Evolutionary conservation across 2,329 filamentous ascomycete species (phyloP).

Genomic region (Penicillium italicum): DNA sequence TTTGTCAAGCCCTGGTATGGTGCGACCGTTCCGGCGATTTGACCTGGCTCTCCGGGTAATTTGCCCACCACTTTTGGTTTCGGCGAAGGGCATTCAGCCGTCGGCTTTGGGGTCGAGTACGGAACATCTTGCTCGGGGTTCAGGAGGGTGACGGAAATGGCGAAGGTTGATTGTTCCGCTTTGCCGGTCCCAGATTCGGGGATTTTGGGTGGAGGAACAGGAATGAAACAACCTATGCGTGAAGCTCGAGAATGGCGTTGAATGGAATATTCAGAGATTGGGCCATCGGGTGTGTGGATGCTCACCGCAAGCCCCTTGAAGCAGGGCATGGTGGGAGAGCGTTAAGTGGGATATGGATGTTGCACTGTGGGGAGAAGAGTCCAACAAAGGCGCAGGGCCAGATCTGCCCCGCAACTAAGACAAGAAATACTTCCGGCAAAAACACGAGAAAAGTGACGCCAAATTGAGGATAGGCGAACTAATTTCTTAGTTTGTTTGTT

Average conservation of each 20-base stretch:
- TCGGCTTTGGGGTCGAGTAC: conserved; percentile 84
- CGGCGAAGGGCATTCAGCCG: conserved; percentile 71
- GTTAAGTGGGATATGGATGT: background rate
- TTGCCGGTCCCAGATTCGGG: conserved; percentile 65
- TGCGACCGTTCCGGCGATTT: conserved; percentile 58
- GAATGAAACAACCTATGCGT: conserved; percentile 95
- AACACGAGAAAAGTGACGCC: conserved; percentile 2
- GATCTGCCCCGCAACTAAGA: conserved; percentile 14
- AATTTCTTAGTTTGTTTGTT: conserved; percentile 15
- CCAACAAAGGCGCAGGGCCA: conserved; percentile 4
- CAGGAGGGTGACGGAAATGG: conserved; percentile 94
- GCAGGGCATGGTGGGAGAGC: conserved; percentile 67
- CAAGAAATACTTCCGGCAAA: conserved; percentile 1
- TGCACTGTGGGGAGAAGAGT: conserved; percentile 6
- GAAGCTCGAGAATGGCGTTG: conserved; percentile 89
- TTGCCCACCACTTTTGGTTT: conserved; percentile 77
- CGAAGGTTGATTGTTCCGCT: conserved; percentile 91
- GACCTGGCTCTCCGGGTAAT: conserved; percentile 55
- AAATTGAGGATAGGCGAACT: conserved; percentile 5
- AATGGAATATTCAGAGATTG: conserved; percentile 87
- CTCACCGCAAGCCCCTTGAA: conserved; percentile 99
- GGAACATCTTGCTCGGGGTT: conserved; percentile 85
- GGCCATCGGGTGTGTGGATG: conserved; percentile 78
- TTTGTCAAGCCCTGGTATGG: conserved; percentile 91
- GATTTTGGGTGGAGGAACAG: conserved; percentile 83